Base-by-base conservation (phyloP, 768 basidiomycete species). In the Hygrocybe coccinea region DNA sequence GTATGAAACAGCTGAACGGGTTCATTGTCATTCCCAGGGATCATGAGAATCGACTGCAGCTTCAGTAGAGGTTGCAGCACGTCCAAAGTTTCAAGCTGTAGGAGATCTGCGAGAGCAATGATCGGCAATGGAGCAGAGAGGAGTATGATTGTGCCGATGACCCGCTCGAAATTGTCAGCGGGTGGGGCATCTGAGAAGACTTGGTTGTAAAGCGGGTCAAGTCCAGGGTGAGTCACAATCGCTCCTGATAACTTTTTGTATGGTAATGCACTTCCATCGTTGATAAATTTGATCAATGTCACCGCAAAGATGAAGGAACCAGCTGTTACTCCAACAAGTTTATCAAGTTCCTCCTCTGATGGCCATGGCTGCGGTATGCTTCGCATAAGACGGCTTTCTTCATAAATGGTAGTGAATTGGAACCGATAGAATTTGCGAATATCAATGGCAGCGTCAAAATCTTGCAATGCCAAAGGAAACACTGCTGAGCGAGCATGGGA, bases 1-100 rank as follows among this genome's bases (percentile, higher is more conserved):
- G 69, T 64, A 52, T 72, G 71, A 57, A 65, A 63, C 2, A 71
- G 60, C 17, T 54, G 62, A 47, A 72, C 65, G 15, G 66, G 63
- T 19, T 62, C 54, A n/a, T 47, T n/a, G 29, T 59, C 48, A 24
- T 59, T 36, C 24, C 44, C 54, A 9, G 60, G 55, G 15, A 61
- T 51, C 35, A 33, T 7, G 12, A 61, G 36, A 25, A 61, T 47
- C 5, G 55, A 59, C 19, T 61, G 55, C 2, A 59, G 17, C 21
- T 46, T 38, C 14, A 46, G 50, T 22, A 61, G 34, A 14, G 57
- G 21, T 11, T 33, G 14, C 43, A 22, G 41, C 12, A 48, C 39
- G 21, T 58, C 24, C 21, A 50, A 57, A 14, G 48, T 15, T 5
- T 44, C 21, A 9, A 61, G 57, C 24, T 29, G 50, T 14, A 58